Percentiles rank a stretch among this genome's conserved stretches.
phyloP scores from a whole-genome alignment of 805 yeast genomes.

The Yarrowia keelungensis region DNA sequence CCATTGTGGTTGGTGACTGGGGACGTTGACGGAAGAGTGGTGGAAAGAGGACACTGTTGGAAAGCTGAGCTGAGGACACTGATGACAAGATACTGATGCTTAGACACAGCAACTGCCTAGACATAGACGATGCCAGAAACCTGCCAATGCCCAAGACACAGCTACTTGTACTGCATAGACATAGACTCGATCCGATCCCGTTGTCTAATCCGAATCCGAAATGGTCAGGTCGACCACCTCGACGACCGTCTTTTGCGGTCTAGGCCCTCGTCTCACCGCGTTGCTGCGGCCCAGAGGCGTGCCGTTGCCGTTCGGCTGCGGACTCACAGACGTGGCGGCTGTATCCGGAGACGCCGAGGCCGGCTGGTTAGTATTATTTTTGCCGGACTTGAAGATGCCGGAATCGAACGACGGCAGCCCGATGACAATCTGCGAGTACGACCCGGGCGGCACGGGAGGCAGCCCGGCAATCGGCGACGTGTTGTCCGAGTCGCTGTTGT shows the following conservation, averaged over 20 bases:
- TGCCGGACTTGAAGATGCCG: conserved; percentile 15
- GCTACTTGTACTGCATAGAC: too few relatives aligned
- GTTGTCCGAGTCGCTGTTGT: neutral
- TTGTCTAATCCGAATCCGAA: conserved; percentile 23
- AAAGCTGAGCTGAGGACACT: too few relatives aligned
- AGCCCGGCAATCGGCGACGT: conserved; percentile 12
- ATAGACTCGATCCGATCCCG: too few relatives aligned
- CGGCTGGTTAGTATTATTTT: conserved; percentile 9
- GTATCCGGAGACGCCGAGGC: conserved; percentile 28
- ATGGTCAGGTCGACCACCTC: conserved; percentile 23
- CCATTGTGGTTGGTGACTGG: too few relatives aligned
- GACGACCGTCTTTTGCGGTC: conserved; percentile 15
- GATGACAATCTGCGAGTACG: neutral
- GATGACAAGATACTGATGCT: too few relatives aligned
- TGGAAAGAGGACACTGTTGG: too few relatives aligned
- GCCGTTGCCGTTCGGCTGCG: neutral
- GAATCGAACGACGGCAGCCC: conserved; percentile 31
- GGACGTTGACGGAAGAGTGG: neutral
- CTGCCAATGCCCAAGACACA: too few relatives aligned
- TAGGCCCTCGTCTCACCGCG: conserved; percentile 14
- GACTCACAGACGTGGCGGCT: conserved; percentile 33
- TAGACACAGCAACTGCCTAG: too few relatives aligned
- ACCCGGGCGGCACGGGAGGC: conserved; percentile 3
- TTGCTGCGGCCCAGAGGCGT: conserved; percentile 25
- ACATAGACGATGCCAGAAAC: too few relatives aligned